phyloP scores from a whole-genome alignment of 805 yeast genomes.

The Saturnispora silvae region DNA sequence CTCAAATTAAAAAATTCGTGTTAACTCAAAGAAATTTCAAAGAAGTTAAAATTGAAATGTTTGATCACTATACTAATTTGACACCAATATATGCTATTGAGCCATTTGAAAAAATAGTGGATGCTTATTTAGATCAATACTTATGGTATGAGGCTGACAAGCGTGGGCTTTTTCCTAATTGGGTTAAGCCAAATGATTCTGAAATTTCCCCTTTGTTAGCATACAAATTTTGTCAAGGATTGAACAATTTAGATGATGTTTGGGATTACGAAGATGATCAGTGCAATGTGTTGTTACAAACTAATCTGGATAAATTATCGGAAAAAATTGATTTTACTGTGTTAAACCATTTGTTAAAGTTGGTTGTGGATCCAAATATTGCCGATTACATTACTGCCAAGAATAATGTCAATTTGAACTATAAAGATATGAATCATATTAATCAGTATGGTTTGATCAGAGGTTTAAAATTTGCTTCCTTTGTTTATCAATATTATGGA shows the following conservation, averaged over 20 bases:
- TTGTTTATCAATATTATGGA: slow-evolving; percentile 85
- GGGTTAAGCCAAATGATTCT: slow-evolving; percentile 92
- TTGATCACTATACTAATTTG: slow-evolving; percentile 78
- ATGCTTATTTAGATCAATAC: slow-evolving; percentile 91
- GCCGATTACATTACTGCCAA: slow-evolving; percentile 94
- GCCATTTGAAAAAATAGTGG: slow-evolving; percentile 90
- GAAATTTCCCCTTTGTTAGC: slow-evolving; percentile 89
- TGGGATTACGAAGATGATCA: slow-evolving; percentile 76
- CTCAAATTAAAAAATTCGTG: slow-evolving; percentile 70
- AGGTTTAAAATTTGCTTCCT: slow-evolving; percentile 85
- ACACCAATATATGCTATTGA: slow-evolving; percentile 83
- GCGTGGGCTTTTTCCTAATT: slow-evolving; percentile 79
- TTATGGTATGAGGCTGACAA: slow-evolving; percentile 93
- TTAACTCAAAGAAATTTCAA: slow-evolving; percentile 87
- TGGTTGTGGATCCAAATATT: slow-evolving; percentile 78
- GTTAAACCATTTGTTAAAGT: slow-evolving; percentile 66
- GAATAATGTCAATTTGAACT: slow-evolving; percentile 70
- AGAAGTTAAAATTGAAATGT: slow-evolving; percentile 78
- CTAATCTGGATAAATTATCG: slow-evolving; percentile 55
- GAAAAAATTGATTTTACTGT: slow-evolving; percentile 86
- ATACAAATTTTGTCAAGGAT: slow-evolving; percentile 89
- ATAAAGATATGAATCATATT: slow-evolving; percentile 91
- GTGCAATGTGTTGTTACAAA: slow-evolving; percentile 75
- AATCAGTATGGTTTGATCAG: slow-evolving; percentile 81
- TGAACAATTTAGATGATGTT: slow-evolving; percentile 64